Evolutionary conservation across 169 alveolate species (phyloP).

Genomic region (Besnoitia besnoiti): DNA sequence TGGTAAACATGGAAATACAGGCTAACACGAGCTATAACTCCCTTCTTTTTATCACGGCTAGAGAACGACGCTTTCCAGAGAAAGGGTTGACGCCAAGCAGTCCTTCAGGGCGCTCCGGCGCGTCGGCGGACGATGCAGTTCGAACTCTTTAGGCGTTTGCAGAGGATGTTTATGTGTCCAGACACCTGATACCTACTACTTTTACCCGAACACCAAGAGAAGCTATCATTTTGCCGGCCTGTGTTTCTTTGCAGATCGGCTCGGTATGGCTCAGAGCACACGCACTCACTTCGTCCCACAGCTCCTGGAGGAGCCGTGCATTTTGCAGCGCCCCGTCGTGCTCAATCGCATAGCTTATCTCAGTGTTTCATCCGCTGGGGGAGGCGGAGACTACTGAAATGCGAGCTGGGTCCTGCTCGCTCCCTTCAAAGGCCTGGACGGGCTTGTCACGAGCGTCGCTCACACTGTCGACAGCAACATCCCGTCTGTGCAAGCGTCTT

Average conservation of each 20-base stretch:
- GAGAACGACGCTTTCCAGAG: too few species aligned
- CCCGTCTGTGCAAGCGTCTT: neutral
- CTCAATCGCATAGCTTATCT: constrained; percentile 4
- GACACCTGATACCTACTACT: neutral
- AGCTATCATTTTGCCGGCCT: constrained; percentile 7
- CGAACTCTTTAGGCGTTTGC: too few species aligned
- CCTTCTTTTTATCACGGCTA: too few species aligned
- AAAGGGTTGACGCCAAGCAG: too few species aligned
- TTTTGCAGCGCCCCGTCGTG: constrained; percentile 11
- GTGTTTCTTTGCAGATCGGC: constrained; percentile 27
- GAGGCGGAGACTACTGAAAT: constrained; percentile 1
- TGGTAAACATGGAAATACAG: too few species aligned
- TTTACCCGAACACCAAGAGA: constrained; percentile 35
- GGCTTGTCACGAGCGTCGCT: neutral
- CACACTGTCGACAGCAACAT: neutral
- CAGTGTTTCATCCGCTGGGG: constrained; percentile 24
- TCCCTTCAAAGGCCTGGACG: neutral
- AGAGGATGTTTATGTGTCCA: too few species aligned
- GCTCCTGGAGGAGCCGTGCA: neutral
- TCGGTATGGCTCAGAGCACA: neutral
- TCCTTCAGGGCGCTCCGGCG: too few species aligned
- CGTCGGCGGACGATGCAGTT: too few species aligned
- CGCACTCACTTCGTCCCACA: constrained; percentile 10
- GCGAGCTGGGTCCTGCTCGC: neutral
- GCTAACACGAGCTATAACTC: too few species aligned